phyloP scores from a whole-genome alignment of 148 eudicot species.

The Diospyros lotus region DNA sequence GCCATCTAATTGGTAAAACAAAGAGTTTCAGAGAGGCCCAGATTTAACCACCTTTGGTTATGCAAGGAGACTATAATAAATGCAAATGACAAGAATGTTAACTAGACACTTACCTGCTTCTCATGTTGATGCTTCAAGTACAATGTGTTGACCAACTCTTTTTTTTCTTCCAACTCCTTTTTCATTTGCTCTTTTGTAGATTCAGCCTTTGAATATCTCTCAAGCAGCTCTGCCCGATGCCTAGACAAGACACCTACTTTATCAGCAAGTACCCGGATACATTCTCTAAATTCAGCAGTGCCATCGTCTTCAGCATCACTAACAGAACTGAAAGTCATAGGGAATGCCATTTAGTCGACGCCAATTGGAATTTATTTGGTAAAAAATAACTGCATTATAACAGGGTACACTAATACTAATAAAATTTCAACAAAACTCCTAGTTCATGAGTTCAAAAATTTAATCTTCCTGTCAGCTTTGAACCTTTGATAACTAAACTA shows the following conservation, averaged over 20 bases:
- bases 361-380: not conserved
- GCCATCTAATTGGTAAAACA: not conserved
- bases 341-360: not conserved
- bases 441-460: not conserved
- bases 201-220: slow-evolving; percentile 65
- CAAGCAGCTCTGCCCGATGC: slow-evolving; percentile 78
- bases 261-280: slow-evolving; percentile 73
- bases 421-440: not conserved
- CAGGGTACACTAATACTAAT: not conserved
- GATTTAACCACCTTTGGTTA: not conserved
- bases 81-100: not conserved
- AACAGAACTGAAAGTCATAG: slow-evolving; percentile 42
- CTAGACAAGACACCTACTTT: slow-evolving; percentile 72
- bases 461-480: not conserved
- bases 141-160: slow-evolving; percentile 65
- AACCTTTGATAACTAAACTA: not conserved
- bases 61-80: not conserved
- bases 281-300: slow-evolving; percentile 61
- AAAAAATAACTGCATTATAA: not conserved
- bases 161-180: slow-evolving; percentile 80
- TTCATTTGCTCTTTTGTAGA: slow-evolving; percentile 53
- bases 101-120: slow-evolving; percentile 61
- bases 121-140: slow-evolving; percentile 84
- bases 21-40: not conserved
- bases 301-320: slow-evolving; percentile 67